A percentile compares a stretch with the other conserved stretches of the same genome.
Conservation (phyloP, 2,329 filamentous ascomycete genomes). For the Exophiala aquamarina region DNA sequence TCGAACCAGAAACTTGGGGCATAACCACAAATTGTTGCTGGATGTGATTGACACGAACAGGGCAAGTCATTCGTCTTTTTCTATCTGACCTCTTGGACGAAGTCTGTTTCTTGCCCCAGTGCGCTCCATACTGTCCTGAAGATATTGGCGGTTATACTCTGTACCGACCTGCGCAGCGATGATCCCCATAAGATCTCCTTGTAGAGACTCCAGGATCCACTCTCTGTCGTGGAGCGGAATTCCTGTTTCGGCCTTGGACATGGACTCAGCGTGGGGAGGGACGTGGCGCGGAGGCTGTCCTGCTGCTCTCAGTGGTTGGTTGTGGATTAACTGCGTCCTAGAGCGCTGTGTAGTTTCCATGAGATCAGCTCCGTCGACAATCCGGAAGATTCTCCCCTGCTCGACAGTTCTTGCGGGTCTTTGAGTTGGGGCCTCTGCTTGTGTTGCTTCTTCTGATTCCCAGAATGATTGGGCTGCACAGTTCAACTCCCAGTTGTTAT, state of each 20-base stretch:
- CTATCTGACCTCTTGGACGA: neutral
- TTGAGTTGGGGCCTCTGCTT: neutral
- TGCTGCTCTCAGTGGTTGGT: neutral
- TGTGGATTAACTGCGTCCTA: neutral
- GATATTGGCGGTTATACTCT: neutral
- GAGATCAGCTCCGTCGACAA: neutral
- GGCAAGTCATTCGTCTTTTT: slow-evolving; percentile 10
- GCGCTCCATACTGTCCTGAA: neutral
- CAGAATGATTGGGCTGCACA: slow-evolving; percentile 8
- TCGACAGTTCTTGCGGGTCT: neutral
- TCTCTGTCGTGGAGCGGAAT: no score
- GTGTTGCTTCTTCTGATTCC: neutral
- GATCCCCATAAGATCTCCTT: no score
- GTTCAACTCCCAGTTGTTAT: slow-evolving; percentile 14
- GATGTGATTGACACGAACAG: slow-evolving; percentile 14
- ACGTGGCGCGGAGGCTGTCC: no score
- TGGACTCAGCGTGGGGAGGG: no score
- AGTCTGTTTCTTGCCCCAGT: neutral
- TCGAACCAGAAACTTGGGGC: neutral
- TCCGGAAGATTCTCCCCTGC: neutral
- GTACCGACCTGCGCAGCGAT: no score
- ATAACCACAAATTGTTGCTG: slow-evolving; percentile 9
- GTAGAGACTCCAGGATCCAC: no score
- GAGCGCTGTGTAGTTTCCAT: neutral
- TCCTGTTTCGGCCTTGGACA: no score